Percentiles rank a stretch among this genome's conserved stretches.
These are phyloP conservation scores for Wallacemonas sp. DNA, from an alignment of 208 protist genomes.

Conservation along the genomic window DNA sequence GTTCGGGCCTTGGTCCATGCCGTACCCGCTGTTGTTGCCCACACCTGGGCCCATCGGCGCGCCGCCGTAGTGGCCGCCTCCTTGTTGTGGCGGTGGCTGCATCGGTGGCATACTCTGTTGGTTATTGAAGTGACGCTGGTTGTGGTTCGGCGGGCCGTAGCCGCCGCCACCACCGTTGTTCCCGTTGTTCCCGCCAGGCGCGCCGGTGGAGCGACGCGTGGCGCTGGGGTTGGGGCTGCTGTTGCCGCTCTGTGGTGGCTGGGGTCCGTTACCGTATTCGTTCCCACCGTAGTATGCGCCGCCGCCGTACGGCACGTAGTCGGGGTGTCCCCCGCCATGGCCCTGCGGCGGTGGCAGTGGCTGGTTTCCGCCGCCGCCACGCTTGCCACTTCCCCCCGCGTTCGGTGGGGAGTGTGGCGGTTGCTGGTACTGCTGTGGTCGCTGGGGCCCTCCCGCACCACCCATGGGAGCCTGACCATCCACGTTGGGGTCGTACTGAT, in stretches of 20 bases:
- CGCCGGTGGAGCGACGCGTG: constrained; percentile 18
- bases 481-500: constrained; percentile 2
- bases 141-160: background rate
- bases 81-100: background rate
- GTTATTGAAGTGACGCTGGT: constrained; percentile 5
- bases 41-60: background rate
- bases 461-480: background rate
- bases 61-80: constrained; percentile 1
- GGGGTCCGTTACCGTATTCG: constrained; percentile 14
- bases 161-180: constrained; percentile 8
- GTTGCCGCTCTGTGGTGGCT: constrained; percentile 21
- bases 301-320: constrained; percentile 2
- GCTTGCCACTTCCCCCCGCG: constrained; percentile 9
- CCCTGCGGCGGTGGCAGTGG: constrained; percentile 24
- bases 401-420: background rate
- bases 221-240: constrained; percentile 5
- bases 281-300: constrained; percentile 7
- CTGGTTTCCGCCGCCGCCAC: constrained; percentile 23
- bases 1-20: constrained; percentile 4
- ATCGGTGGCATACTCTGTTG: background rate
- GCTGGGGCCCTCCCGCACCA: background rate
- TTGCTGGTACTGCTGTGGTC: constrained; percentile 2
- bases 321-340: constrained; percentile 13
- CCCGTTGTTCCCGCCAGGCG: constrained; percentile 18
- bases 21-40: background rate